Conservation (phyloP, 2,329 filamentous ascomycete genomes). For the Dactylellina haptotyla region DNA sequence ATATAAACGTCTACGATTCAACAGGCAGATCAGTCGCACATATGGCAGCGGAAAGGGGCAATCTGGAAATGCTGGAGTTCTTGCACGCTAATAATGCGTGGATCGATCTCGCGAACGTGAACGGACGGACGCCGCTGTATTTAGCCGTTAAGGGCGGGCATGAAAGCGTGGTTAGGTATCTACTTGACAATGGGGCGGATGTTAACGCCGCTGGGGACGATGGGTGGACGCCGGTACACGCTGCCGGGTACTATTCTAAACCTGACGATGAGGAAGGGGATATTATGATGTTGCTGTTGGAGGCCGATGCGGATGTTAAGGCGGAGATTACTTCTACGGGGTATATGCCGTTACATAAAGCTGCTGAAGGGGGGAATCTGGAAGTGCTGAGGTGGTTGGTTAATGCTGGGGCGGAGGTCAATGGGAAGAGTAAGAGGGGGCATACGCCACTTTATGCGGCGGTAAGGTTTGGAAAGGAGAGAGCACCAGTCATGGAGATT, state of each 20-base stretch:
- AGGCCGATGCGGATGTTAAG: neutral
- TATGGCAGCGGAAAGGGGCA: conserved; percentile 13
- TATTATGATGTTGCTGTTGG: conserved; percentile 8
- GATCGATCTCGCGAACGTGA: conserved; percentile 1
- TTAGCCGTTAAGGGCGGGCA: conserved; percentile 6
- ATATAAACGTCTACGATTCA: neutral
- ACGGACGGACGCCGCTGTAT: conserved; percentile 19
- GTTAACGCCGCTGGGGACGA: conserved; percentile 1
- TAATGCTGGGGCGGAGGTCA: conserved; percentile 27
- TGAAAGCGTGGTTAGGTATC: neutral
- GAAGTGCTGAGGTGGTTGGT: conserved; percentile 5
- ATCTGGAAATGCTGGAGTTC: conserved; percentile 3
- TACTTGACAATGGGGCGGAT: neutral
- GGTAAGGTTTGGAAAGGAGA: conserved; percentile 24
- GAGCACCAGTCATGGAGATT: conserved; percentile 8
- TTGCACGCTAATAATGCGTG: neutral
- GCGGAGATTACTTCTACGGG: conserved; percentile 17
- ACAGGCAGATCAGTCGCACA: conserved; percentile 25
- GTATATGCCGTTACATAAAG: conserved; percentile 39
- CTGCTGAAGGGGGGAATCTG: conserved; percentile 19
- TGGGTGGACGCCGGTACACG: conserved; percentile 29
- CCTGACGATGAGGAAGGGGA: neutral
- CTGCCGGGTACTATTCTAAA: conserved; percentile 1
- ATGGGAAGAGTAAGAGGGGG: conserved; percentile 15
- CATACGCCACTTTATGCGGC: conserved; percentile 37